phyloP scores from a whole-genome alignment of 2,329 filamentous ascomycete species.

The Stachybotrys echinatus region DNA sequence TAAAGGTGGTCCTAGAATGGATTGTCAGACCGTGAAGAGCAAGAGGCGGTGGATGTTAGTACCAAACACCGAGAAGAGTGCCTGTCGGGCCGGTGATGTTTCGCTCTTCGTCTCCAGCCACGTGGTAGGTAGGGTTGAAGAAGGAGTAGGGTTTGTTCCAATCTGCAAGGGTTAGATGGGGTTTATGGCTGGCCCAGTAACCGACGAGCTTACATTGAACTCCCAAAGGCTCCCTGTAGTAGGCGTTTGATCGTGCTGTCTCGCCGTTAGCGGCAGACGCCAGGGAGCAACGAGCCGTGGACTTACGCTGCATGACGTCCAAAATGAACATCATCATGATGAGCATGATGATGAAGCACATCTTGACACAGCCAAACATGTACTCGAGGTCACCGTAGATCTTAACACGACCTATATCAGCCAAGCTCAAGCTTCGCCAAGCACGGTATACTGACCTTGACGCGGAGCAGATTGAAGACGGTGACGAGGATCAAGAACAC shows the following conservation, averaged over 20 bases:
- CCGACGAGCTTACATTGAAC: constrained; percentile 23
- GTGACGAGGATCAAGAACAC: constrained; percentile 28
- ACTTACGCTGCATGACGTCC: constrained; percentile 27
- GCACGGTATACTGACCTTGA: constrained; percentile 17
- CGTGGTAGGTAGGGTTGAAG: constrained; percentile 25
- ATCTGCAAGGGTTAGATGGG: not conserved
- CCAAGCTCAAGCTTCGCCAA: constrained; percentile 5
- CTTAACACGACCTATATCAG: constrained; percentile 4
- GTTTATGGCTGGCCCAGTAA: not conserved
- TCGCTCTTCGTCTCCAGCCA: constrained; percentile 19
- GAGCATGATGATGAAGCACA: constrained; percentile 28
- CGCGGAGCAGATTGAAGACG: constrained; percentile 28
- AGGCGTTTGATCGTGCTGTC: constrained; percentile 27
- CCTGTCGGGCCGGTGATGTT: constrained; percentile 25
- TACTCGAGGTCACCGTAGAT: constrained; percentile 31
- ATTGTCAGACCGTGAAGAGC: too few relatives aligned
- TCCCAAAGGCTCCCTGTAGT: constrained; percentile 26
- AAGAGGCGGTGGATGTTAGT: too few relatives aligned
- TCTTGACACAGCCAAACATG: constrained; percentile 28
- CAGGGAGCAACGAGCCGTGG: not conserved
- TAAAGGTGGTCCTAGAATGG: constrained; percentile 25
- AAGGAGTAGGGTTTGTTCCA: constrained; percentile 26
- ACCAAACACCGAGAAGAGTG: constrained; percentile 32
- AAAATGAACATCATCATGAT: constrained; percentile 31
- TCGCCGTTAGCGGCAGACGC: not conserved